These are phyloP conservation scores for Saccharomyces cerevisiae DNA, from an alignment of 805 yeast genomes.

Conservation along the genomic window DNA sequence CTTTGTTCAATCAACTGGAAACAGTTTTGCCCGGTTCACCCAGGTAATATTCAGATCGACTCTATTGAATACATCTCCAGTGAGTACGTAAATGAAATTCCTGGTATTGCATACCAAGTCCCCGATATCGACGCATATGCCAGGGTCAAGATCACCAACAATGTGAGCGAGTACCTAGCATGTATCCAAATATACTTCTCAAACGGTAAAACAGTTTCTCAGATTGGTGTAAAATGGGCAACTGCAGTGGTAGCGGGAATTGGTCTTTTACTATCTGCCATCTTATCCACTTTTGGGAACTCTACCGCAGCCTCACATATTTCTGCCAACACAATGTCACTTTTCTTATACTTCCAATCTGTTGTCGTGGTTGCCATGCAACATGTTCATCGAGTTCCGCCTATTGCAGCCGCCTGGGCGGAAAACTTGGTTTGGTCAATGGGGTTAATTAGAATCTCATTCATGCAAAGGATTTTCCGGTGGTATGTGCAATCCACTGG, in stretches of 20 bases:
- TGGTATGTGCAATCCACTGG: constrained; percentile 88
- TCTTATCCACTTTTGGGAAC: constrained; percentile 77
- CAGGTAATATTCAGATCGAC: constrained; percentile 73
- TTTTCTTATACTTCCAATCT: constrained; percentile 81
- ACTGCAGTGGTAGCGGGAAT: constrained; percentile 85
- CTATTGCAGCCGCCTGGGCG: constrained; percentile 87
- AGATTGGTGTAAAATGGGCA: constrained; percentile 82
- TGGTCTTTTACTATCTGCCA: constrained; percentile 75
- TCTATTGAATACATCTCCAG: constrained; percentile 53
- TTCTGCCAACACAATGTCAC: constrained; percentile 76
- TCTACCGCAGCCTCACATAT: constrained; percentile 85
- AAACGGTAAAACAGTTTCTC: constrained; percentile 75
- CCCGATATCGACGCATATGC: constrained; percentile 82
- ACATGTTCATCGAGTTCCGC: constrained; percentile 80
- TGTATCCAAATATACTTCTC: constrained; percentile 70
- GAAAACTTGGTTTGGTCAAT: constrained; percentile 92
- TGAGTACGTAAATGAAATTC: constrained; percentile 48
- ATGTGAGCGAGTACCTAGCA: constrained; percentile 43
- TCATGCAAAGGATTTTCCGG: constrained; percentile 79
- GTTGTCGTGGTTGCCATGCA: constrained; percentile 79
- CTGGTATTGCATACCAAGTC: constrained; percentile 77
- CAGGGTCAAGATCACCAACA: constrained; percentile 42
- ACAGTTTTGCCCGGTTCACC: constrained; percentile 82
- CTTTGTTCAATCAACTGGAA: constrained; percentile 62
- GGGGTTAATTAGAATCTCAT: constrained; percentile 70